A percentile compares a stretch with the other conserved stretches of the same genome.
phyloP scores from a whole-genome alignment of 805 yeast genomes.

The Ogataea kodamae region DNA sequence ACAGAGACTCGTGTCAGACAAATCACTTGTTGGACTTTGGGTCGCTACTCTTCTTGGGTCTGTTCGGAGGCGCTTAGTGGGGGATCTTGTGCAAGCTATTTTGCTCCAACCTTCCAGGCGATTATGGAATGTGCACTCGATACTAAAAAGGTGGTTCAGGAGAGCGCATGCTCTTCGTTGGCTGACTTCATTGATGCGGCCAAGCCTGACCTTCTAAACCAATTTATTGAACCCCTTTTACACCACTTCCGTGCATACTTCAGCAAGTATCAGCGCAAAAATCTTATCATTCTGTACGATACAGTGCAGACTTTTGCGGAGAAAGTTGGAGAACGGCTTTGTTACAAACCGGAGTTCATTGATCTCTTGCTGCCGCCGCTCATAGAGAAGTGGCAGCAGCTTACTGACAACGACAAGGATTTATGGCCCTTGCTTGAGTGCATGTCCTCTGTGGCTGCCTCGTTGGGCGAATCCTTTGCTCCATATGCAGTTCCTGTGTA shows the following conservation, averaged over 20 bases:
- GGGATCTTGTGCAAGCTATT: constrained; percentile 62
- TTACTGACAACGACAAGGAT: constrained; percentile 76
- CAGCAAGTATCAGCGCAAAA: constrained; percentile 72
- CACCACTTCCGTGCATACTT: constrained; percentile 73
- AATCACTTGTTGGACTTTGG: constrained; percentile 93
- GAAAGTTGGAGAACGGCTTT: constrained; percentile 56
- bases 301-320: constrained; percentile 89
- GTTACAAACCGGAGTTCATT: constrained; percentile 53
- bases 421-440: constrained; percentile 93
- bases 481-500: constrained; percentile 89
- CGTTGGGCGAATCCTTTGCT: constrained; percentile 77
- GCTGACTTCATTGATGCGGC: constrained; percentile 79
- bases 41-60: constrained; percentile 83
- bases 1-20: constrained; percentile 81
- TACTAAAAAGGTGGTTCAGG: constrained; percentile 88
- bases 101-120: constrained; percentile 74
- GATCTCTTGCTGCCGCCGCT: constrained; percentile 74
- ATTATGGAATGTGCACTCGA: constrained; percentile 76
- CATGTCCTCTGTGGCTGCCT: constrained; percentile 85
- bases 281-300: constrained; percentile 79
- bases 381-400: constrained; percentile 71
- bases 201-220: constrained; percentile 56
- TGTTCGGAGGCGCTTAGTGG: constrained; percentile 61
- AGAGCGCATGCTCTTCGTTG: constrained; percentile 85
- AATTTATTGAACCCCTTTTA: constrained; percentile 63